Evolutionary conservation across 352 stramenopile species (phyloP), one percentile per base, ranked within the genome.

Genomic region (Phytophthora quininea): DNA sequence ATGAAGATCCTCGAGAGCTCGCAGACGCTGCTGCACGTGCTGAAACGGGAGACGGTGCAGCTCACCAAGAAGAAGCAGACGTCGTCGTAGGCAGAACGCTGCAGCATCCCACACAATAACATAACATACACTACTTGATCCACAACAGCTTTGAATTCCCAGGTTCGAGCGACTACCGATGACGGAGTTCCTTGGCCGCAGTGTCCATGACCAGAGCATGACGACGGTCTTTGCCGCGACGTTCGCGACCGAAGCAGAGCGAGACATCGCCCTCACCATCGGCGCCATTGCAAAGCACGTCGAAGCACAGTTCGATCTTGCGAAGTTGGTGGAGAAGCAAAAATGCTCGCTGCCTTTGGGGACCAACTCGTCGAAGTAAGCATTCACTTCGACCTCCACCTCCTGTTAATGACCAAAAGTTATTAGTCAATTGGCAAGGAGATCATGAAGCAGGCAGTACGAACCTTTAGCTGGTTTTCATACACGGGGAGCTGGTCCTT

Each of bases 1-100:
- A 98, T 97, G 91, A 98, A 98, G 90, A 98, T 98, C 65, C 76
- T 98, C 43, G 93, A 98, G 76, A 96, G 82, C 61, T 98, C 92
- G 42, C 93, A 98, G 73, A 98, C 95, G 38, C 77, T 98, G 58
- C 85, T 98, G 9, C 91, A 98, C 63, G 95, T 98, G 63, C 92
- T 98, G 65, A 98, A 98, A 77, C 79, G 94, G 15, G 94, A 98
- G 73, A 97, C 91, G 0, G 86, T 97, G 47, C 95, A 97, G 63
- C 80, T 98, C n/a, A 97, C 82, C 40, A 98, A 98, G 89, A 98
- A 98, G 82, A 97, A 97, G 76, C 90, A 98, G 62, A 94, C 88
- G 19, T 96, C 87, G 19, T 93, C 80, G 48, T 91, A 78, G 58
- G 56, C 31, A 56, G 30, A 24, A 62, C 15, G 9, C 42, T 58